Evolutionary conservation across 139 green algal species (phyloP), one percentile per base, ranked within the genome.

Genomic region (Tetratostichococcus sp.): DNA sequence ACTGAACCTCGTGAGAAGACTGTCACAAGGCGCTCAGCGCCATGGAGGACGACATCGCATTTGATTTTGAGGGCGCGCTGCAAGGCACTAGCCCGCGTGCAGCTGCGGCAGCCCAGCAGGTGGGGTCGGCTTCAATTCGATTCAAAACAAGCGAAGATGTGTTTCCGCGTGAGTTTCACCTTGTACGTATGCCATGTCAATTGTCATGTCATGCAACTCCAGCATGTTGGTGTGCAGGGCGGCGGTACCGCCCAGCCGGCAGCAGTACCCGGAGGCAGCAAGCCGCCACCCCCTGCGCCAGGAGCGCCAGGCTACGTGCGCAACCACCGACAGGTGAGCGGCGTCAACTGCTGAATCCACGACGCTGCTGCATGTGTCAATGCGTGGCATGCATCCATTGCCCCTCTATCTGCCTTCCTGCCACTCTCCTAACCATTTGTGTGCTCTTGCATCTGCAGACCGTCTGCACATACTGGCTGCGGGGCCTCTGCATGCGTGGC

Each of bases 381-480:
- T 30, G 71, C 22, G 32, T 65, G n/a, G n/a, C n/a, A n/a, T n/a
- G n/a, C n/a, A n/a, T n/a, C n/a, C n/a, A n/a, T n/a, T n/a, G n/a
- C n/a, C n/a, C n/a, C n/a, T n/a, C n/a, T n/a, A n/a, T n/a, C n/a
- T n/a, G n/a, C n/a, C n/a, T n/a, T n/a, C n/a, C n/a, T n/a, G n/a
- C n/a, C n/a, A n/a, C n/a, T n/a, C n/a, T n/a, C n/a, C n/a, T n/a
- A n/a, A n/a, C n/a, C n/a, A n/a, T n/a, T n/a, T n/a, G n/a, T n/a
- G n/a, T n/a, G n/a, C n/a, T n/a, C n/a, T n/a, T n/a, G n/a, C n/a
- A 31, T 32, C 1, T 80, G 74, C 90, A 98, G 88, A 99, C 94
- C 2, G 95, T 99, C 28, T 99, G 95, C 88, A 94, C 92, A 4
- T 98, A 97, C 85, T 99, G 95, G 95, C 82, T 99, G 21, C 85